A percentile compares a stretch with the other conserved stretches of the same genome.
Conservation (phyloP, 805 yeast genomes). For the Monosporozyma servazzii region DNA sequence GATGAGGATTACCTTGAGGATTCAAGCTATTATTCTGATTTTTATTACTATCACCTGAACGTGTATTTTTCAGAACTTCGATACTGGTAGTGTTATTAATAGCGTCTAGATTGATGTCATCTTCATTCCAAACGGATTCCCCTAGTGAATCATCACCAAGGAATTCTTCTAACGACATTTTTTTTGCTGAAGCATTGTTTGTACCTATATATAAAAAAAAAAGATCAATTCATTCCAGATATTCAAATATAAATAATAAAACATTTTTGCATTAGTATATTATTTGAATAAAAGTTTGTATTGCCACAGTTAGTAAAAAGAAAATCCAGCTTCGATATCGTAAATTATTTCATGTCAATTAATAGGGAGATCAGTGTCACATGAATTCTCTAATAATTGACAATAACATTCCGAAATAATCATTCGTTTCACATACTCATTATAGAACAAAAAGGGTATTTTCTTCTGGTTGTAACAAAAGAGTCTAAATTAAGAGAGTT, state of each 20-base stretch:
- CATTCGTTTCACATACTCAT: background rate
- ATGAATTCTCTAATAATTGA: background rate
- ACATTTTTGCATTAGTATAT: background rate
- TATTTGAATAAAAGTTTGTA: background rate
- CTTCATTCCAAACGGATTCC: slow-evolving; percentile 30
- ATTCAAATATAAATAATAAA: background rate
- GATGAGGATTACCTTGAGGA: background rate
- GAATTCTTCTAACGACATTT: slow-evolving; percentile 40
- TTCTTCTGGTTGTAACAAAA: background rate
- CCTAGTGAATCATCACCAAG: slow-evolving; percentile 35
- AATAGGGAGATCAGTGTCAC: background rate
- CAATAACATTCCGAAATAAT: background rate
- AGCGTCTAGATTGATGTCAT: slow-evolving; percentile 28
- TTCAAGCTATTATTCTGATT: background rate
- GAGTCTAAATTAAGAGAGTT: background rate
- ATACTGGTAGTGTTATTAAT: slow-evolving; percentile 26
- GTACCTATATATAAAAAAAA: background rate
- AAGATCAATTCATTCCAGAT: background rate
- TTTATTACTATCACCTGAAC: background rate
- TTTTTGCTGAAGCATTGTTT: slow-evolving; percentile 28
- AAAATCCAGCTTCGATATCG: background rate
- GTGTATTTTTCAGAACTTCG: slow-evolving; percentile 18
- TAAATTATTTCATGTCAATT: background rate
- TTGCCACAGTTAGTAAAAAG: background rate
- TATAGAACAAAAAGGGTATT: background rate